phyloP scores from a whole-genome alignment of 345 rosid genomes.

The thale cress (Arabidopsis thaliana) region DNA sequence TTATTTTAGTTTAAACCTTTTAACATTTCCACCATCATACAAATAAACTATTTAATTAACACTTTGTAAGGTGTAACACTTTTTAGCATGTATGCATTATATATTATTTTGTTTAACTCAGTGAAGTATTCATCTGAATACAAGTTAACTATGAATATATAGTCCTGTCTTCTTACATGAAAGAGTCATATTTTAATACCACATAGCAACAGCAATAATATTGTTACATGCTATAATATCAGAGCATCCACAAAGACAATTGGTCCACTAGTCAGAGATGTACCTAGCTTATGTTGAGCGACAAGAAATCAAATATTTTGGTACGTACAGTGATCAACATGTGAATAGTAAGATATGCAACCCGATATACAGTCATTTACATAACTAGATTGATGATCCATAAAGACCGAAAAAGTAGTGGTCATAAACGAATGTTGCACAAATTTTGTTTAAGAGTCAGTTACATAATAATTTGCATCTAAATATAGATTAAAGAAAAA shows the following conservation, averaged over 20 bases:
- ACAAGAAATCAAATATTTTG: background rate
- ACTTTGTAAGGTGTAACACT: too few species aligned
- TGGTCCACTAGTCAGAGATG: background rate
- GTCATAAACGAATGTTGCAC: background rate
- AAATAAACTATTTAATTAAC: too few species aligned
- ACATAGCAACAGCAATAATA: too few species aligned
- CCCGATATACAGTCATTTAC: background rate
- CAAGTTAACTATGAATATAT: too few species aligned
- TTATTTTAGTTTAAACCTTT: too few species aligned
- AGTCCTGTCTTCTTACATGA: too few species aligned
- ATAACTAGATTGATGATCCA: background rate
- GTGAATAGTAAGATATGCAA: background rate
- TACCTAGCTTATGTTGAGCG: background rate
- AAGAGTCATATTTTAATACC: too few species aligned
- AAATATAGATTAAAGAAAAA: slow-evolving; percentile 30
- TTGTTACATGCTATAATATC: background rate
- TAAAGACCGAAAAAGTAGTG: background rate
- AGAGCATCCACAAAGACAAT: background rate
- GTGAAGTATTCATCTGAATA: too few species aligned
- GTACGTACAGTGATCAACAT: background rate
- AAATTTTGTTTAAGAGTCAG: background rate
- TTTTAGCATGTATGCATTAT: too few species aligned
- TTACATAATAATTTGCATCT: slow-evolving; percentile 14
- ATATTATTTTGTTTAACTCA: too few species aligned
- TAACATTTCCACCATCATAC: too few species aligned